Evolutionary conservation across 2,329 filamentous ascomycete species (phyloP), one percentile per base, ranked within the genome.

Genomic region (Claviceps monticola): DNA sequence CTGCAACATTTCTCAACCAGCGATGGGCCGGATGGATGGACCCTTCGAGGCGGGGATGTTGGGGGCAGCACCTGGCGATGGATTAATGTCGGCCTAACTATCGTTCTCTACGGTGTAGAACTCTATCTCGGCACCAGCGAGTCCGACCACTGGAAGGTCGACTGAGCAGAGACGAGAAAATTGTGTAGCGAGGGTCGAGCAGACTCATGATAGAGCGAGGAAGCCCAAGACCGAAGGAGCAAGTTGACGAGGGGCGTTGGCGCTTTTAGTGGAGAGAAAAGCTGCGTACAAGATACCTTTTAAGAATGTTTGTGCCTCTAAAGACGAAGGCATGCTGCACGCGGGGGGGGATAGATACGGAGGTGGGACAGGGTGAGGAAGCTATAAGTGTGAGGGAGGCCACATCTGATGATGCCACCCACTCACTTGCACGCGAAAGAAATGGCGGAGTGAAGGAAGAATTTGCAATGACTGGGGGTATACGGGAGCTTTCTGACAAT

Each of bases 121-220:
- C 72, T 97, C 51, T 91, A 90, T 62, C 78, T 97, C 11, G 87
- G 88, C 21, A 85, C 85, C 57, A 85, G 87, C 51, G 87, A 94
- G 61, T 78, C 87, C 48, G 87, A 95, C 60, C 91, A 97, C 67
- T 97, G 91, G 90, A 97, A 97, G 73, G 84, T 83, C 21, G 91
- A 96, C 66, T 95, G 75, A 86, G 56, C 5, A 11, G 26, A 7
- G 13, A 36, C 4, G 14, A 39, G 14, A 4, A 6, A 41, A 46
- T 50, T 50, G 21, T 38, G 42, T 47, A 34, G 29, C 9, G 29
- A 34, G 23, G 14, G 13, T 23, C 13, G 48, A 21, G 17, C 7
- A 49, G 26, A 34, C 38, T 11, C 13, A 14, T 8, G 23, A 29
- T 9, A 14, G n/a, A 34, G 29, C 13, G n/a, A 26, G 37, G 5